phyloP scores from a whole-genome alignment of 164 flowering plant genomes.

The Nymphaea thermarum region DNA sequence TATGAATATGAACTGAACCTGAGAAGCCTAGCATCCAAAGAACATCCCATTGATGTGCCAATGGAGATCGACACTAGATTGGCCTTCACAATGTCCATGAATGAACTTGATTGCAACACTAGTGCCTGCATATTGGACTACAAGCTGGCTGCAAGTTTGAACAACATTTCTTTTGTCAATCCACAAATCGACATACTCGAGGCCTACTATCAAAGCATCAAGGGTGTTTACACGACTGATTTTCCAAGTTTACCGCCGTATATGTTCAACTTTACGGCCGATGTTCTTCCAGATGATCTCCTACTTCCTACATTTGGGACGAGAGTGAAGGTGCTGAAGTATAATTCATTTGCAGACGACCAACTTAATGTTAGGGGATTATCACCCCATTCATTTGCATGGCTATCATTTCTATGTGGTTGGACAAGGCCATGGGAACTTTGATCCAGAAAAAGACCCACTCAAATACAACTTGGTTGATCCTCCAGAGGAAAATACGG shows the following conservation, averaged over 20 bases:
- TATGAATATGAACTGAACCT: constrained; percentile 1
- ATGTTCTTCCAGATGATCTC: not conserved
- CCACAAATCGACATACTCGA: constrained; percentile 5
- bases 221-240: constrained; percentile 2
- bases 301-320: not conserved
- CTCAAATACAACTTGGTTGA: constrained; percentile 20
- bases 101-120: constrained; percentile 5
- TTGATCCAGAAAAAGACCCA: constrained; percentile 15
- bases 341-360: constrained; percentile 10
- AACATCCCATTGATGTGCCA: constrained; percentile 20
- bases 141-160: constrained; percentile 11
- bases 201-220: constrained; percentile 8
- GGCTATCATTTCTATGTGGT: constrained; percentile 27
- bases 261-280: constrained; percentile 4
- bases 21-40: constrained; percentile 11
- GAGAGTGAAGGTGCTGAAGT: constrained; percentile 4
- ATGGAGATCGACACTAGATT: not conserved
- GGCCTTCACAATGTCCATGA: constrained; percentile 2
- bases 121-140: constrained; percentile 3
- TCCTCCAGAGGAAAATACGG: constrained; percentile 22
- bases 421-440: constrained; percentile 31
- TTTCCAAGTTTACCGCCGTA: constrained; percentile 10
- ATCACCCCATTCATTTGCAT: constrained; percentile 18
- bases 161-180: constrained; percentile 9
- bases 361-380: not conserved